Evolutionary conservation across 768 basidiomycete genomes (phyloP).

Genomic region (Dentipellis fragilis): DNA sequence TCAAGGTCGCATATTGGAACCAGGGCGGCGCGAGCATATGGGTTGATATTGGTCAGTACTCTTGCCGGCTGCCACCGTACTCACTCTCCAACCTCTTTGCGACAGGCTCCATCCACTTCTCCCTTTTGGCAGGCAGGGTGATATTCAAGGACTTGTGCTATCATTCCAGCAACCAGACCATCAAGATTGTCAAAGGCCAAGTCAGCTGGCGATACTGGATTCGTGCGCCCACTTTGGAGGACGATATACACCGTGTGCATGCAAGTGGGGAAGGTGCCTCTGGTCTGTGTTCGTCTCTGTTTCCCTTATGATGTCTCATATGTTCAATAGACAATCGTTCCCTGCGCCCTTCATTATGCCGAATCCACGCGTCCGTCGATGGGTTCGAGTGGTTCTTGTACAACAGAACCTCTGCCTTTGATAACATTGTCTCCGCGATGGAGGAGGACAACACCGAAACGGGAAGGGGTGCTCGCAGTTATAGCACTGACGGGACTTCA

Average conservation of each 20-base stretch:
- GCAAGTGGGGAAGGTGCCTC: conserved; percentile 33
- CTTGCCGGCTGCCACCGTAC: neutral
- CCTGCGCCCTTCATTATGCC: conserved; percentile 45
- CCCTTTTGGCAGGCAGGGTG: conserved; percentile 77
- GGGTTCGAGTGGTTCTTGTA: conserved; percentile 92
- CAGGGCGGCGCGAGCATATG: conserved; percentile 67
- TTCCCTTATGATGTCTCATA: conserved; percentile 15
- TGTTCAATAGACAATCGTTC: conserved; percentile 19
- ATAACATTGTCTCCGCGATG: conserved; percentile 76
- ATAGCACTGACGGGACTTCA: conserved; percentile 13
- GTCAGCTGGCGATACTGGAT: conserved; percentile 95
- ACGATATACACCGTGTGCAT: conserved; percentile 43
- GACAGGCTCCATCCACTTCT: conserved; percentile 85
- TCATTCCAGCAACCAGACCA: conserved; percentile 86
- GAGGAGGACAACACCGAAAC: conserved; percentile 25
- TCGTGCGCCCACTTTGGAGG: conserved; percentile 65
- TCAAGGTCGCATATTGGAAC: conserved; percentile 76
- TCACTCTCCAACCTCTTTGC: conserved; percentile 1
- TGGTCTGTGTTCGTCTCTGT: conserved; percentile 24
- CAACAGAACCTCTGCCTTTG: conserved; percentile 83
- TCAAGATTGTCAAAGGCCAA: conserved; percentile 75
- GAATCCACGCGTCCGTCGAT: conserved; percentile 70
- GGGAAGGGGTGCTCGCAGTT: conserved; percentile 5
- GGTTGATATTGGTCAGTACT: conserved; percentile 56
- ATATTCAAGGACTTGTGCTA: conserved; percentile 83